Percentiles rank a stretch among this genome's conserved stretches.
phyloP scores from a whole-genome alignment of 306 rosid species.

The Geum urbanum region DNA sequence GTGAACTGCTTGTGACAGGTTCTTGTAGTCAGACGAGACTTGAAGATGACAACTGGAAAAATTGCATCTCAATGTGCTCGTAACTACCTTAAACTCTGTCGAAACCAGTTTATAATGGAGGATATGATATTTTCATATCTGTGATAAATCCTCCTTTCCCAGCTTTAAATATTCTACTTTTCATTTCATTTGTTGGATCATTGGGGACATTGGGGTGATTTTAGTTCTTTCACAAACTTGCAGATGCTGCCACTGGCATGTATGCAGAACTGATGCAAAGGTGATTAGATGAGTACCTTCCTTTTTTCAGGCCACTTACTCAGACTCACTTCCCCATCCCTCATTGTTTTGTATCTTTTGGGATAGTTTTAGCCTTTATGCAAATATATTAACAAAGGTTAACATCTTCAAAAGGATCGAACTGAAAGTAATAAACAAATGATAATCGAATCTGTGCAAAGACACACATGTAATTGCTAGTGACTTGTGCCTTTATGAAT shows the following conservation, averaged over 20 bases:
- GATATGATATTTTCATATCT: not conserved
- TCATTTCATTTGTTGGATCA: conserved; percentile 2
- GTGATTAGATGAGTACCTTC: conserved; percentile 32
- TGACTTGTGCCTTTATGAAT: not conserved
- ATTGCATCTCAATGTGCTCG: conserved; percentile 99
- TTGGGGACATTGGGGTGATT: conserved; percentile 8
- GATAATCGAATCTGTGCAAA: not conserved
- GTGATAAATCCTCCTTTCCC: not conserved
- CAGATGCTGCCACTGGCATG: conserved; percentile 94
- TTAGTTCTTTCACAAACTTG: conserved; percentile 17
- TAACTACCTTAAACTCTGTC: conserved; percentile 37
- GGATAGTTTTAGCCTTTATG: not conserved
- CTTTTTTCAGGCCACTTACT: not conserved
- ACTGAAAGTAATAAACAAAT: not conserved
- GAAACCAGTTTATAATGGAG: not conserved
- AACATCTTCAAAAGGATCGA: not conserved
- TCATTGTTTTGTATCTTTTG: not conserved
- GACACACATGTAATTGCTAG: not conserved
- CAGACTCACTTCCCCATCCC: not conserved
- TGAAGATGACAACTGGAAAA: conserved; percentile 89
- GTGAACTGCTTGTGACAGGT: conserved; percentile 45
- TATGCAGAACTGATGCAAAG: conserved; percentile 74
- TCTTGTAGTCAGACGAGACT: conserved; percentile 79
- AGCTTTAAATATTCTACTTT: not conserved
- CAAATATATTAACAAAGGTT: not conserved